Conservation (phyloP, 352 stramenopile species). For the Globisporangium paddicum region DNA sequence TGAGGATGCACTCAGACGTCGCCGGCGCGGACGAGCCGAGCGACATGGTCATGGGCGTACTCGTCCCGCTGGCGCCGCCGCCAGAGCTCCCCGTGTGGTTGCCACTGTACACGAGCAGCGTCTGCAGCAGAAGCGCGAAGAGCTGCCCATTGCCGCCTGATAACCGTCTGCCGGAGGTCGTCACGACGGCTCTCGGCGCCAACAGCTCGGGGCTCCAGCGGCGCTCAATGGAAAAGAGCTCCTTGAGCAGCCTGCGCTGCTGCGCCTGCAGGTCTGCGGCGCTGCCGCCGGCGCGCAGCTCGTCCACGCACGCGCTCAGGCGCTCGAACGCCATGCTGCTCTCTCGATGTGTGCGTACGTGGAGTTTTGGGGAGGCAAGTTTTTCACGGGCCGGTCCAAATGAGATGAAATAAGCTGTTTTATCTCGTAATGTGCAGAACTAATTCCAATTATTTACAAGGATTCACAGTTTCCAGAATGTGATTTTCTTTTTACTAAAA, state of each 20-base stretch:
- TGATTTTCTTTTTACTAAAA: not conserved
- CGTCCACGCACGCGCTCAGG: constrained; percentile 42
- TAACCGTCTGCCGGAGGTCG: constrained; percentile 15
- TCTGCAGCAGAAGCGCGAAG: constrained; percentile 61
- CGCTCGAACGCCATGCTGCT: constrained; percentile 43
- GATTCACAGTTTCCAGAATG: not conserved
- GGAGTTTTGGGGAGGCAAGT: not conserved
- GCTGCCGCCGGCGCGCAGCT: constrained; percentile 30
- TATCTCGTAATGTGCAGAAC: not conserved
- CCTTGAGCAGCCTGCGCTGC: constrained; percentile 37
- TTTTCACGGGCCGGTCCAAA: not conserved
- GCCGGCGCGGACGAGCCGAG: constrained; percentile 35
- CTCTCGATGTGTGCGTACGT: too few relatives aligned
- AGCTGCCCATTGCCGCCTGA: constrained; percentile 32
- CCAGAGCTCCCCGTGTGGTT: constrained; percentile 25
- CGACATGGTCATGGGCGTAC: constrained; percentile 40
- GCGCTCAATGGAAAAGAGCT: constrained; percentile 54
- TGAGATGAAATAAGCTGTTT: not conserved
- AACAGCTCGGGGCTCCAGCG: constrained; percentile 46
- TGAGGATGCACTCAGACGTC: constrained; percentile 69
- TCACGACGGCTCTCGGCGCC: constrained; percentile 8
- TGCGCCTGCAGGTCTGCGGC: constrained; percentile 24
- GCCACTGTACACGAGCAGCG: constrained; percentile 66
- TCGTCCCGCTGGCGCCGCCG: constrained; percentile 17
- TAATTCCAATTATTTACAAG: not conserved